Percentiles rank a stretch among this genome's conserved stretches.
Conservation (phyloP, 208 protist genomes). For the Crithidia thermophila region DNA sequence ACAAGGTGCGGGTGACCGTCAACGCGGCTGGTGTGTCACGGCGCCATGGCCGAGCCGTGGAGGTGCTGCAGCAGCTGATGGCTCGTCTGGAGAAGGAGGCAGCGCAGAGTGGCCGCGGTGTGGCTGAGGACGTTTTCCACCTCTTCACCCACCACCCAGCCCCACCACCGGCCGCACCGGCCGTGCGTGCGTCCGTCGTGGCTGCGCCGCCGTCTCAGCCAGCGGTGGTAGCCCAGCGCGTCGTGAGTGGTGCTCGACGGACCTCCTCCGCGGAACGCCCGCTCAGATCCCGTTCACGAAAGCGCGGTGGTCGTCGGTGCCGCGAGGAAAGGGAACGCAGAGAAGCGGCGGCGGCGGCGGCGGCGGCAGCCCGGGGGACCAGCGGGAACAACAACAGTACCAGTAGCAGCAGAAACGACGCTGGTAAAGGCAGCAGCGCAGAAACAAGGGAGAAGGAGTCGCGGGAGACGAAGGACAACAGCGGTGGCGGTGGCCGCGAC, state of each 20-base stretch:
- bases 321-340: neutral
- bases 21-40: conserved; percentile 1
- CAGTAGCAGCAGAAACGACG: neutral
- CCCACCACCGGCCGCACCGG: neutral
- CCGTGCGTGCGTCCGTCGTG: neutral
- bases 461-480: neutral
- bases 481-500: conserved; percentile 14
- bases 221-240: no score
- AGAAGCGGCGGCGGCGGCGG: neutral
- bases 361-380: neutral
- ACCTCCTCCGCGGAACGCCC: no score
- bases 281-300: no score
- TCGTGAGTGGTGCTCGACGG: no score
- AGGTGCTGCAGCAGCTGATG: conserved; percentile 12
- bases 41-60: conserved; percentile 1
- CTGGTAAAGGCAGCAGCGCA: neutral
- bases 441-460: neutral
- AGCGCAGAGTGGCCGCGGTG: neutral
- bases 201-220: neutral
- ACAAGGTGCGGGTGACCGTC: conserved; percentile 22
- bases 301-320: neutral
- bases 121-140: conserved; percentile 22
- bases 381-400: neutral
- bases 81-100: conserved; percentile 13
- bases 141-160: conserved; percentile 29